Base-by-base conservation (phyloP, 176 grass and related monocot species). In the Metroxylon sagu region DNA sequence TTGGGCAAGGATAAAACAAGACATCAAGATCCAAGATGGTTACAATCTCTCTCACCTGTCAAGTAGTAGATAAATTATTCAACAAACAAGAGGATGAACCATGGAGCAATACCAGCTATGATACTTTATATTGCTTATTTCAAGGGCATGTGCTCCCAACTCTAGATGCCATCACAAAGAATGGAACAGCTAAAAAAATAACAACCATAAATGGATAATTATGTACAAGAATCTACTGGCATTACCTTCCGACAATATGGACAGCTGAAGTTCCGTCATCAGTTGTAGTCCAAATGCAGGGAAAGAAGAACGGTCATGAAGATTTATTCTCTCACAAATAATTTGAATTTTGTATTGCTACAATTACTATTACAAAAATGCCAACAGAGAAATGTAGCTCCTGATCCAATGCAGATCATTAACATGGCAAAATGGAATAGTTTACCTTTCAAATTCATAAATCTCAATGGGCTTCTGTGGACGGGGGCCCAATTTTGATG, bases 241-340 rank as follows among this genome's bases (percentile, higher is more conserved):
- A 59, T 76, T 74, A 97, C 92, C 92, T 97, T 97, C 2, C 84
- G 78, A 70, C 92, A 97, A 71, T 91, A 97, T 14, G 92, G 92
- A 66, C 92, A 97, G 7, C 92, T 97, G 83, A 63, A 76, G 60
- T 65, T 67, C 59, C 61, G 73, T 26, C 66, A 60, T 26, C 52
- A 73, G 21, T 72, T 39, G 56, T 26, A 48, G 30, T 60, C 52
- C 53, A 74, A 4, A 57, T 49, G n/a, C 74, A 77, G 6, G 43
- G 62, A 73, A 1, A 62, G 16, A 73, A 55, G 26, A 0, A 48
- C 31, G 31, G 16, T 65, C 26, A 80, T 70, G 16, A 60, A 26
- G 50, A 5, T 3, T 69, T 72, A 31, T n/a, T 16, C 3, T 53
- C 18, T 73, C 16, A 30, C 65, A 19, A 64, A 80, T 43, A 3